A percentile compares a stretch with the other conserved stretches of the same genome.
Evolutionary conservation across 371 early-diverging fungal genomes (phyloP).

Genomic region (Caulochytrium protostelioides): DNA sequence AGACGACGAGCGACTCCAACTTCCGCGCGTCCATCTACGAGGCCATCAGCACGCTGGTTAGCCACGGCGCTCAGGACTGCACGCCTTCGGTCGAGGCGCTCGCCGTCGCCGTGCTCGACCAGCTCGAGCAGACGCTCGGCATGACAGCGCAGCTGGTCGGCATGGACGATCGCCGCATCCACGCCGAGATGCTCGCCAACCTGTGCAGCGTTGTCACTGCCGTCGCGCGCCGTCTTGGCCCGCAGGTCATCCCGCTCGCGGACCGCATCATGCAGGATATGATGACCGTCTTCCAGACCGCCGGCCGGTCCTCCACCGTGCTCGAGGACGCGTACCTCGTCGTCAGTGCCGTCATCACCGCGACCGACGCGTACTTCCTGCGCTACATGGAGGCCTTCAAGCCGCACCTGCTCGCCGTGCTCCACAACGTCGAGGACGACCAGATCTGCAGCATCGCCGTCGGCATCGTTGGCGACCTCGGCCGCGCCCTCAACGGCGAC

Average conservation of each 20-base stretch:
- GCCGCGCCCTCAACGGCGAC: slow-evolving; percentile 50
- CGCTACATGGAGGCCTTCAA: slow-evolving; percentile 69
- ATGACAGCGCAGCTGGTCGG: slow-evolving; percentile 44
- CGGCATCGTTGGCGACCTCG: slow-evolving; percentile 83
- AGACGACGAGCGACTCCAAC: slow-evolving; percentile 33
- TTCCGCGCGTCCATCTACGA: slow-evolving; percentile 79
- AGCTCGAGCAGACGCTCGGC: slow-evolving; percentile 45
- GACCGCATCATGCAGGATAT: slow-evolving; percentile 73
- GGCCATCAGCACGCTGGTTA: slow-evolving; percentile 56
- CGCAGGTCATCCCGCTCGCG: slow-evolving; percentile 41
- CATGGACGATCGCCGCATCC: slow-evolving; percentile 50
- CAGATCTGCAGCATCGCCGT: slow-evolving; percentile 72
- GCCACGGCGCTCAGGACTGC: slow-evolving; percentile 31
- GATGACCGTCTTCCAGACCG: slow-evolving; percentile 24
- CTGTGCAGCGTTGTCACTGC: slow-evolving; percentile 60
- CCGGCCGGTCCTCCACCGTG: slow-evolving; percentile 57
- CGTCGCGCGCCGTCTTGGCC: slow-evolving; percentile 47
- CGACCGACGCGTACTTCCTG: slow-evolving; percentile 57
- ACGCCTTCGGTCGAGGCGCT: slow-evolving; percentile 45
- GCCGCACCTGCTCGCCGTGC: slow-evolving; percentile 52
- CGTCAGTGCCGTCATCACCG: slow-evolving; percentile 44
- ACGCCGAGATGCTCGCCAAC: slow-evolving; percentile 70
- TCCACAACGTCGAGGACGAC: slow-evolving; percentile 73
- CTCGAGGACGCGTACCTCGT: slow-evolving; percentile 79
- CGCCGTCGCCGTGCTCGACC: slow-evolving; percentile 44